A percentile compares a stretch with the other conserved stretches of the same genome.
These are phyloP conservation scores for Xylaria telfairii DNA, from an alignment of 495 filamentous ascomycete genomes.

Conservation along the genomic window DNA sequence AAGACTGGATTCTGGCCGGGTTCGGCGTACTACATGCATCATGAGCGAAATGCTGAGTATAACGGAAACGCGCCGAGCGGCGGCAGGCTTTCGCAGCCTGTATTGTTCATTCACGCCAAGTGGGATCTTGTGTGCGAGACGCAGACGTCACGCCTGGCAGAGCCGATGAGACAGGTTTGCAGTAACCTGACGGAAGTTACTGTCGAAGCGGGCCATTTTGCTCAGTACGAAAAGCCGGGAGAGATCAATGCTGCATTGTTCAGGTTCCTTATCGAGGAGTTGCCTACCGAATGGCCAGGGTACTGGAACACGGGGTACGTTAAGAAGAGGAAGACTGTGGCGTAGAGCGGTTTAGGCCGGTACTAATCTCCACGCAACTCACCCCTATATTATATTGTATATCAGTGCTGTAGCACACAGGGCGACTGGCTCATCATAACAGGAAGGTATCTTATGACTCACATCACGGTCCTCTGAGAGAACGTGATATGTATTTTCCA, in stretches of 20 bases:
- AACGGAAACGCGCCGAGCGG: constrained; percentile 16
- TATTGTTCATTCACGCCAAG: constrained; percentile 19
- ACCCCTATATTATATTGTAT: not conserved
- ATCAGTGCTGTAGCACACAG: not conserved
- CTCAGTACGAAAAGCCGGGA: constrained; percentile 21
- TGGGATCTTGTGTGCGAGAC: constrained; percentile 21
- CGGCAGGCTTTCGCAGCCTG: constrained; percentile 19
- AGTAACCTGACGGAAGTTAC: constrained; percentile 24
- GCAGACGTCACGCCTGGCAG: constrained; percentile 14
- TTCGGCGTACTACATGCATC: constrained; percentile 16
- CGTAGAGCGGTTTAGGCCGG: not conserved
- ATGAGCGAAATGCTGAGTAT: constrained; percentile 20
- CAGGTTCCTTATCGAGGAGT: constrained; percentile 19
- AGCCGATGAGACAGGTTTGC: constrained; percentile 19
- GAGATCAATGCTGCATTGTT: constrained; percentile 25
- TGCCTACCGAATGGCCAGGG: constrained; percentile 24
- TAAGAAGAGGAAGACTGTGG: not conserved
- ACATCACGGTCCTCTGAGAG: not conserved
- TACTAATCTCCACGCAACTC: not conserved
- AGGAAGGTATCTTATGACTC: not conserved
- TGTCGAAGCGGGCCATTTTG: constrained; percentile 21
- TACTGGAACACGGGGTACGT: constrained; percentile 18
- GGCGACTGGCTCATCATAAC: not conserved
- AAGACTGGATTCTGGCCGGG: constrained; percentile 17
- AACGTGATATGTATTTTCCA: not conserved